These are phyloP conservation scores for Metschnikowia orientalis DNA, from an alignment of 805 yeast species.

Conservation along the genomic window DNA sequence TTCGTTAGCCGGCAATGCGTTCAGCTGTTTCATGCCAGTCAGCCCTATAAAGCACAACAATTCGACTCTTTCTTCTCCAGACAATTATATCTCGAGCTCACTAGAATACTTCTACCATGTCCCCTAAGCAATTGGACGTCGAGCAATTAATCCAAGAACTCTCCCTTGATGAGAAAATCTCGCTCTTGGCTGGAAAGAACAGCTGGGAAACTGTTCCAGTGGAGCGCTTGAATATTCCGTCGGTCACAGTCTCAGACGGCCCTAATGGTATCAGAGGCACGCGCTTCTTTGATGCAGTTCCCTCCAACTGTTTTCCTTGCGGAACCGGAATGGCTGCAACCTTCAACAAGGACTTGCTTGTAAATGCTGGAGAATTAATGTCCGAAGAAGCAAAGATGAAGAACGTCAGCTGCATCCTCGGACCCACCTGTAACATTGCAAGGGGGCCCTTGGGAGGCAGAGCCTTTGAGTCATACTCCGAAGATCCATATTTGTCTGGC, in stretches of 20 bases:
- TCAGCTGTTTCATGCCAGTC: too few species aligned
- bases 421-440: slow-evolving; percentile 47
- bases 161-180: slow-evolving; percentile 33
- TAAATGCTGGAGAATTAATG: slow-evolving; percentile 49
- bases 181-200: slow-evolving; percentile 32
- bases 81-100: too few species aligned
- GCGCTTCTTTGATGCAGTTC: slow-evolving; percentile 46
- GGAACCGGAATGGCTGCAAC: slow-evolving; percentile 60
- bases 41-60: too few species aligned
- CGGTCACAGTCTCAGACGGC: slow-evolving; percentile 41
- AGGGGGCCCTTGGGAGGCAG: slow-evolving; percentile 60
- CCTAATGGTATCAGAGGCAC: slow-evolving; percentile 65
- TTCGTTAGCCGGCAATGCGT: too few species aligned
- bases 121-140: slow-evolving; percentile 23
- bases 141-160: slow-evolving; percentile 27
- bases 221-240: slow-evolving; percentile 16
- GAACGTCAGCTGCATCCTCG: slow-evolving; percentile 45
- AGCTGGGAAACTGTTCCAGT: slow-evolving; percentile 14
- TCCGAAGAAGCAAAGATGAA: slow-evolving; percentile 52
- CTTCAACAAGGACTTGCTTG: slow-evolving; percentile 47
- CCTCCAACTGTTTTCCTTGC: slow-evolving; percentile 57
- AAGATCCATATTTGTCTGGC: slow-evolving; percentile 51
- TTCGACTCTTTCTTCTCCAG: too few species aligned
- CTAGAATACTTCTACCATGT: too few species aligned
- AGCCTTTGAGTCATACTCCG: slow-evolving; percentile 58